Evolutionary conservation across 441 rosid genomes (phyloP).

Genomic region (Gossypium schwendimanii): DNA sequence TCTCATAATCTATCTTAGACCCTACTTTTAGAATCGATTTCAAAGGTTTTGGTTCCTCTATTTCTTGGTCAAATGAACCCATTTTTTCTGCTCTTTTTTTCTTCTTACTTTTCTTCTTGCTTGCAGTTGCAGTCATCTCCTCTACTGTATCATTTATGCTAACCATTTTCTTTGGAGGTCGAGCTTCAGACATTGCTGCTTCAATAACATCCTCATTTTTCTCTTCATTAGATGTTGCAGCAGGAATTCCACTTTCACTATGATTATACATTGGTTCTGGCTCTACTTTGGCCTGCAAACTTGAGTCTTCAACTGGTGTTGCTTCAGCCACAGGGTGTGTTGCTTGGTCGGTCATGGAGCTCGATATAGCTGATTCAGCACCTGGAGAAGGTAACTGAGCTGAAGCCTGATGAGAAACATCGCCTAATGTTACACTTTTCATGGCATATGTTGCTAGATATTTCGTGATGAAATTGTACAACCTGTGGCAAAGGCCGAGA

Average conservation of each 20-base stretch:
- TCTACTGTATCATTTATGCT: conserved; percentile 46
- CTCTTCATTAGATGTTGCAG: not conserved
- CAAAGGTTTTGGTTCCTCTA: conserved; percentile 29
- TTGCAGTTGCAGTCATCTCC: conserved; percentile 17
- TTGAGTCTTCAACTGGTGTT: not conserved
- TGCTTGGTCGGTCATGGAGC: not conserved
- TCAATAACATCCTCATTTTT: conserved; percentile 11
- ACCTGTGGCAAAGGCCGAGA: conserved; percentile 29
- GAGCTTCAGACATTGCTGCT: conserved; percentile 17
- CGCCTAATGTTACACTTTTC: conserved; percentile 31
- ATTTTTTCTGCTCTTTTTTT: conserved; percentile 21
- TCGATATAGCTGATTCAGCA: not conserved
- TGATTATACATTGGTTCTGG: not conserved
- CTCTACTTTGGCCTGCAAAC: not conserved
- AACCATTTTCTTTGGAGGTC: conserved; percentile 39
- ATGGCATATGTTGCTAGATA: conserved; percentile 23
- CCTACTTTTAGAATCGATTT: conserved; percentile 43
- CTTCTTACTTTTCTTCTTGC: conserved; percentile 23
- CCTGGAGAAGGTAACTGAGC: not conserved
- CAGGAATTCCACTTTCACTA: not conserved
- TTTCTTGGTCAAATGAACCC: conserved; percentile 20
- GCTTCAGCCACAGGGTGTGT: not conserved
- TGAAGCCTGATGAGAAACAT: not conserved
- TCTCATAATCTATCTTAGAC: conserved; percentile 21
- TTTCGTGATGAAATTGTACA: conserved; percentile 33